Percentiles rank a stretch among this genome's conserved stretches.
phyloP scores from a whole-genome alignment of 257 asterid genomes.

The Handroanthus guayacan region DNA sequence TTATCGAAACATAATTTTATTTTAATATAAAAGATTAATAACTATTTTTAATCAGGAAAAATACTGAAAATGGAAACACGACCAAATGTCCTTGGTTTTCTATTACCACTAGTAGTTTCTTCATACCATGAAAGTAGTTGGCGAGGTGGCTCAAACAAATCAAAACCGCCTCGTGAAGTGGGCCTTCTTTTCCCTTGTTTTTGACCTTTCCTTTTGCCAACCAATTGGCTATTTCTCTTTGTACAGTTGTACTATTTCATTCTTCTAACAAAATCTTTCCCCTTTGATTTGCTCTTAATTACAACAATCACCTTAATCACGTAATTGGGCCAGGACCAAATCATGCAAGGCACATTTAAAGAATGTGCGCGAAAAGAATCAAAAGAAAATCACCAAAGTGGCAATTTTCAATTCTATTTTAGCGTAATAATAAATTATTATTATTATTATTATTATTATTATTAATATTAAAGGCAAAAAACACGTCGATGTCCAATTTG shows the following conservation, averaged over 20 bases:
- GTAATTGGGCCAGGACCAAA: neutral
- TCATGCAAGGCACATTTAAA: neutral
- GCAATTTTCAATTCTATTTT: conserved; percentile 9
- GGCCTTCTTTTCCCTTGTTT: conserved; percentile 27
- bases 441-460: too few relatives aligned
- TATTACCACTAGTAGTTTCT: neutral
- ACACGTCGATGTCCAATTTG: conserved; percentile 29
- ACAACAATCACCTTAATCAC: neutral
- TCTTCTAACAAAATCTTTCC: neutral
- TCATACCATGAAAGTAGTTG: neutral
- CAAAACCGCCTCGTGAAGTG: conserved; percentile 42
- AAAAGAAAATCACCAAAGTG: conserved; percentile 8
- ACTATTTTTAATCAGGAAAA: too few relatives aligned
- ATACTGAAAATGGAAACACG: too few relatives aligned
- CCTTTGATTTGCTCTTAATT: conserved; percentile 27
- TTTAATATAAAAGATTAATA: too few relatives aligned
- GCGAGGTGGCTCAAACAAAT: neutral
- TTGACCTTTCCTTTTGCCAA: conserved; percentile 31
- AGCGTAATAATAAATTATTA: neutral
- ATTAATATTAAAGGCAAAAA: conserved; percentile 24
- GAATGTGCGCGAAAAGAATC: conserved; percentile 1
- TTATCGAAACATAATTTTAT: too few relatives aligned
- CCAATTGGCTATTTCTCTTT: conserved; percentile 30
- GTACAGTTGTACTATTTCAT: neutral
- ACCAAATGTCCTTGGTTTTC: neutral